Base-by-base conservation (phyloP, 2,329 filamentous ascomycete species). In the Neofusicoccum sp. region DNA sequence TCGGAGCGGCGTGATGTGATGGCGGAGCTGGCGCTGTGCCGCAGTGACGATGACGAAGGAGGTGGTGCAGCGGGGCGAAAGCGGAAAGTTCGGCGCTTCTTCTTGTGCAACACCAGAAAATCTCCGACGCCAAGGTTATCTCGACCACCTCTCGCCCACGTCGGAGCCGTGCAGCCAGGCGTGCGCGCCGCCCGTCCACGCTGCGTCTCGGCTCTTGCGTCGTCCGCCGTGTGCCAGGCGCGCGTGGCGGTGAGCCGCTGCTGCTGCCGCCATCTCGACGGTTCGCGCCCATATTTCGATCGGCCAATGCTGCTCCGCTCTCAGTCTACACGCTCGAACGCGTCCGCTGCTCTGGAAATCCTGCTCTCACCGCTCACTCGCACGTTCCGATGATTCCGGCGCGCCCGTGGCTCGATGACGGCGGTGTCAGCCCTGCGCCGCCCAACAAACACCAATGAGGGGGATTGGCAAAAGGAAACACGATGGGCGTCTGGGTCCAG, bases 291-390 rank as follows among this genome's bases (percentile, higher is more conserved):
- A 29, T 34, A 56, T 56, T 56, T 56, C 22, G 54, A 56, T 56
- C 54, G 54, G 54, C 54, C 54, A 44, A 56, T 56, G 54, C 54
- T 56, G 54, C 54, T 22, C 54, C 54, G 54, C 54, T 56, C 54
- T 56, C 54, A 56, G 54, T 44, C 8, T 12, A n/a, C 39, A 16
- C 36, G 36, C 34, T 39, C 49, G 9, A 56, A 16, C 11, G 52
- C 33, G 4, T 50, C 37, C 52, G 52, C 37, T 33, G 29, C 28
- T 56, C 39, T 56, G 39, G 54, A 45, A 56, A 36, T 22, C n/a
- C 36, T 34, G 54, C 39, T 16, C 12, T 56, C 54, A 56, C 54
- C 54, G 54, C 54, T 56, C 54, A 56, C 54, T 56, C 54, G 54
- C 41, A 56, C 54, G 54, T 56, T 12, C 54, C 48, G 48, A 50